Evolutionary conservation across 2,329 filamentous ascomycete species (phyloP).

Genomic region (Curvularia spicifera): DNA sequence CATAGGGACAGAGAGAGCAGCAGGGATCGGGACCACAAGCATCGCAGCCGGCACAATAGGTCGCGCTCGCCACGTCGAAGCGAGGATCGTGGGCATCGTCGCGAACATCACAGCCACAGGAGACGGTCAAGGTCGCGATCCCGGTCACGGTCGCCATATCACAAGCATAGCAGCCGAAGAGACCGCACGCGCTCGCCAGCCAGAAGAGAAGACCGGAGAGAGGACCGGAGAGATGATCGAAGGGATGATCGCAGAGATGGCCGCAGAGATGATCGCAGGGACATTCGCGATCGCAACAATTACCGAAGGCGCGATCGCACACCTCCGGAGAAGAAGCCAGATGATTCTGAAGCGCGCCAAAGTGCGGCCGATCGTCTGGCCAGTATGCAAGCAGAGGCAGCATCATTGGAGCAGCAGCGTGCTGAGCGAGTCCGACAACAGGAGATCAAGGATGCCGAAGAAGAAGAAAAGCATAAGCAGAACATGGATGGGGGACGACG

Average conservation of each 20-base stretch:
- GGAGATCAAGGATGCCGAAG: conserved; percentile 44
- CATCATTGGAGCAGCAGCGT: conserved; percentile 42
- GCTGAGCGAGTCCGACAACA: conserved; percentile 41
- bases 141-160: conserved; percentile 21
- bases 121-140: conserved; percentile 30
- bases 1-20: conserved; percentile 45
- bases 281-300: conserved; percentile 22
- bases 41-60: conserved; percentile 42
- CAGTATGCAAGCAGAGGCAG: conserved; percentile 44
- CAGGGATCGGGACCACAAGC: conserved; percentile 26
- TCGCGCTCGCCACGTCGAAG: conserved; percentile 46
- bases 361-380: conserved; percentile 41
- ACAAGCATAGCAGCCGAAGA: conserved; percentile 12
- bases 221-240: conserved; percentile 12
- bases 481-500: conserved; percentile 33
- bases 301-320: conserved; percentile 32
- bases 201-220: conserved; percentile 23
- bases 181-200: conserved; percentile 32
- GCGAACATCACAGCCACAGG: conserved; percentile 26
- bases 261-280: conserved; percentile 16
- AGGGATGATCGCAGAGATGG: conserved; percentile 13
- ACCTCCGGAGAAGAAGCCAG: conserved; percentile 17
- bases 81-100: conserved; percentile 29
- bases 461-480: conserved; percentile 36
- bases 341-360: conserved; percentile 21